Percentiles rank a stretch among this genome's conserved stretches.
These are phyloP conservation scores for Penicillium taxi DNA, from an alignment of 495 filamentous ascomycete species.

Conservation along the genomic window DNA sequence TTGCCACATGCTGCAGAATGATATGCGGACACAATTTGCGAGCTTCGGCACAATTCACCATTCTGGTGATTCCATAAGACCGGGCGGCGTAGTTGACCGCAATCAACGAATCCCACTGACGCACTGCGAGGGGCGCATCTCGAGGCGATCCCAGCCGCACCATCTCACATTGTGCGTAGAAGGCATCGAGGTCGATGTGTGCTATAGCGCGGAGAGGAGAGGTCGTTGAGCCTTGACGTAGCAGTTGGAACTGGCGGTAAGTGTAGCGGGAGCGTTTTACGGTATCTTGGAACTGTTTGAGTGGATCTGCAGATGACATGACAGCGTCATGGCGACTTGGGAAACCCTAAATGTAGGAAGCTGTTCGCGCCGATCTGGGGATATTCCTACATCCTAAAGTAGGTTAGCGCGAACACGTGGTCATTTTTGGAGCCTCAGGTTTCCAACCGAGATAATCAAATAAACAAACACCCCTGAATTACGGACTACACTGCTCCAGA, in stretches of 20 bases:
- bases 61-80: slow-evolving; percentile 65
- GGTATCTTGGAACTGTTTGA: slow-evolving; percentile 26
- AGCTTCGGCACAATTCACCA: slow-evolving; percentile 71
- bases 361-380: slow-evolving; percentile 7
- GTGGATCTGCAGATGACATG: slow-evolving; percentile 21
- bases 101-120: slow-evolving; percentile 72
- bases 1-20: slow-evolving; percentile 86
- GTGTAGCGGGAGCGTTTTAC: slow-evolving; percentile 66
- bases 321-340: slow-evolving; percentile 16
- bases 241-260: slow-evolving; percentile 68
- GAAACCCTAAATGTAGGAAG: background rate
- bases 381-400: slow-evolving; percentile 4
- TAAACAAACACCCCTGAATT: slow-evolving; percentile 1
- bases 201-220: slow-evolving; percentile 81
- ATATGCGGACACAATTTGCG: slow-evolving; percentile 79
- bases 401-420: slow-evolving; percentile 18
- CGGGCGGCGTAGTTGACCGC: slow-evolving; percentile 94
- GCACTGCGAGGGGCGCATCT: slow-evolving; percentile 81
- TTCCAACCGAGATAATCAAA: background rate
- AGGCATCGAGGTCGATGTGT: slow-evolving; percentile 93
- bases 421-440: slow-evolving; percentile 8
- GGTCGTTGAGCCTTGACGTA: slow-evolving; percentile 59
- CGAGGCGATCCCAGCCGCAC: slow-evolving; percentile 68
- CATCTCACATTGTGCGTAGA: slow-evolving; percentile 96
- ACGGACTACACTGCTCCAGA: too few relatives aligned